These are phyloP conservation scores for Beauveria sp. DNA, from an alignment of 2,329 filamentous ascomycete genomes.

Conservation along the genomic window DNA sequence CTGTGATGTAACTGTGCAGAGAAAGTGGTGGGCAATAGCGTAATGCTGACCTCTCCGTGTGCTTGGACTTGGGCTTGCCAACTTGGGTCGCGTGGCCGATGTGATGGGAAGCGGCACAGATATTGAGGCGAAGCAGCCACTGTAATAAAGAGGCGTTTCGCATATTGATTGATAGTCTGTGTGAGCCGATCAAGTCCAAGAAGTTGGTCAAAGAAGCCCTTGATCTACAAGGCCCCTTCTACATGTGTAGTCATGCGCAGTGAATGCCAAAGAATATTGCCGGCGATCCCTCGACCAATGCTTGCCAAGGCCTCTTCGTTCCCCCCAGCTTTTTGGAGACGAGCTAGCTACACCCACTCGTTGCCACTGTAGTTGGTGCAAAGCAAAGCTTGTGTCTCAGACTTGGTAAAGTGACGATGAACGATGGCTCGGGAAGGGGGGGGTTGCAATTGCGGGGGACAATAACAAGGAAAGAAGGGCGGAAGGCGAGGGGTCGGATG, in stretches of 20 bases:
- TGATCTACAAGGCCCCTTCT: background rate
- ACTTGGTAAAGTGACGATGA: background rate
- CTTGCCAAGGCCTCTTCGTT: no score
- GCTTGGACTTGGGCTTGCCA: background rate
- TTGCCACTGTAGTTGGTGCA: no score
- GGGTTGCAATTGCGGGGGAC: background rate
- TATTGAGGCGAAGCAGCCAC: background rate
- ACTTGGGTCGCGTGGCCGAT: background rate
- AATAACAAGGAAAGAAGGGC: background rate
- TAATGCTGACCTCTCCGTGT: background rate
- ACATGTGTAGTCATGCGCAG: background rate
- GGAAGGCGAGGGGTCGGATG: background rate
- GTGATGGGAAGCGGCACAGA: background rate
- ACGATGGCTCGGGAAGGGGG: background rate
- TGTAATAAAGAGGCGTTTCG: background rate
- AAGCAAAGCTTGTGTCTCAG: background rate
- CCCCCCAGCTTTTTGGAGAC: no score
- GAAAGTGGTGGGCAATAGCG: background rate
- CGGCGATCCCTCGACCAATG: no score
- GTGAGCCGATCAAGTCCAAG: constrained; percentile 1
- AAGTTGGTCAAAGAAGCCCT: background rate
- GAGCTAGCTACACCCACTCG: no score
- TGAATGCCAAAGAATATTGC: no score
- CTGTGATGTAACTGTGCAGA: constrained; percentile 4
- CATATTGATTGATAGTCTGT: background rate